These are phyloP conservation scores for Fusarium acutatum DNA, from an alignment of 2,329 filamentous ascomycete genomes.

Conservation along the genomic window DNA sequence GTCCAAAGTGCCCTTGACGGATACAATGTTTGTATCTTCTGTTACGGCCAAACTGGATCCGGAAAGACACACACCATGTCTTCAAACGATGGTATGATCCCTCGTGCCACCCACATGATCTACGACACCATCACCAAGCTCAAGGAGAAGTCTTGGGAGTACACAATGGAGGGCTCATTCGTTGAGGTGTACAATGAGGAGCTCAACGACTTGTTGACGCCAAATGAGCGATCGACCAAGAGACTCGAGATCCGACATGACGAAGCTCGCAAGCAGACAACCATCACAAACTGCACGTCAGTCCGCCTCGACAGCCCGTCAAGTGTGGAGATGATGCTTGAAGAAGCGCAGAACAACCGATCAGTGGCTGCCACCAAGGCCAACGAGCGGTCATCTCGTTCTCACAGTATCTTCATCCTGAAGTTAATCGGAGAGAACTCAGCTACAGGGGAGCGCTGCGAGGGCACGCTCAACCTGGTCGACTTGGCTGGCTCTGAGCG, in stretches of 20 bases:
- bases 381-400: slow-evolving; percentile 92
- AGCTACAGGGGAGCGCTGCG: slow-evolving; percentile 82
- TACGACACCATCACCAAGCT: slow-evolving; percentile 86
- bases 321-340: slow-evolving; percentile 81
- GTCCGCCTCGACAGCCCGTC: slow-evolving; percentile 81
- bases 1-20: slow-evolving; percentile 96
- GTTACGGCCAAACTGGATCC: slow-evolving; percentile 96
- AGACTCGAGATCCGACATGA: slow-evolving; percentile 93
- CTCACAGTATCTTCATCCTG: slow-evolving; percentile 95
- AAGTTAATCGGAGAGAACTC: slow-evolving; percentile 76
- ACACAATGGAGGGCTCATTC: slow-evolving; percentile 94
- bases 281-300: slow-evolving; percentile 80
- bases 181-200: slow-evolving; percentile 99
- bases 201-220: slow-evolving; percentile 82
- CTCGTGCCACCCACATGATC: slow-evolving; percentile 90
- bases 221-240: slow-evolving; percentile 66
- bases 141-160: slow-evolving; percentile 91
- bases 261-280: slow-evolving; percentile 80
- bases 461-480: slow-evolving; percentile 94
- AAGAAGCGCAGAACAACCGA: slow-evolving; percentile 83
- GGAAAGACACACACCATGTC: slow-evolving; percentile 99
- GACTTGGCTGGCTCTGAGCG: slow-evolving; percentile 94
- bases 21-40: slow-evolving; percentile 99
- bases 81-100: slow-evolving; percentile 90
- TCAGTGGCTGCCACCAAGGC: slow-evolving; percentile 97